Evolutionary conservation across 140 eudicot species (phyloP).

Genomic region (Senecio squalidus): DNA sequence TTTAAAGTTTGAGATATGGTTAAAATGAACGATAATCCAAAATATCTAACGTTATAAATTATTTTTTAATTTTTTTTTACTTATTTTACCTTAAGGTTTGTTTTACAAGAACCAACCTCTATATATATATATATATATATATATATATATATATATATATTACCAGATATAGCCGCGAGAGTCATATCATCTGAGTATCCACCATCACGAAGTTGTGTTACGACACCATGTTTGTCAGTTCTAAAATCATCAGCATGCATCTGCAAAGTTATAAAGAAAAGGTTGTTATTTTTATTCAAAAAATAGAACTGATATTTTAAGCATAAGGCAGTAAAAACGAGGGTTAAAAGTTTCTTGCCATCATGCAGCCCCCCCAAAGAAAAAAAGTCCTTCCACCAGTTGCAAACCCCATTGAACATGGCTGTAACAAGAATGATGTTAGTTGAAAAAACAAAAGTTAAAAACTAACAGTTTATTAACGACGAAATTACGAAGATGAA

Average conservation of each 20-base stretch:
- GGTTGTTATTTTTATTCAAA: background rate
- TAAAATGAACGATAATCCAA: no score
- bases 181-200: slow-evolving; percentile 99
- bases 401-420: slow-evolving; percentile 99
- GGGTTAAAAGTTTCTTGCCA: slow-evolving; percentile 54
- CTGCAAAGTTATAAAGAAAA: slow-evolving; percentile 36
- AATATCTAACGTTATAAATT: no score
- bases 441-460: background rate
- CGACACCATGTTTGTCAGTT: slow-evolving; percentile 79
- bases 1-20: no score
- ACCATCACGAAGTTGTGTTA: slow-evolving; percentile 85
- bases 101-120: no score
- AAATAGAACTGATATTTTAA: background rate
- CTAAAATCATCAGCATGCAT: slow-evolving; percentile 99
- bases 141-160: no score
- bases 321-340: slow-evolving; percentile 9
- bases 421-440: slow-evolving; percentile 40
- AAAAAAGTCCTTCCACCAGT: slow-evolving; percentile 97
- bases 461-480: no score
- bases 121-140: no score
- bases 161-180: slow-evolving; percentile 98
- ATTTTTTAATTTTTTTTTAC: no score
- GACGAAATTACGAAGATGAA: slow-evolving; percentile 1
- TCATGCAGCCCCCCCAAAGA: slow-evolving; percentile 99
- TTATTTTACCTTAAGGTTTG: no score